A percentile compares a stretch with the other conserved stretches of the same genome.
Conservation (phyloP, 164 flowering plant genomes). For the Vitis cinerea region DNA sequence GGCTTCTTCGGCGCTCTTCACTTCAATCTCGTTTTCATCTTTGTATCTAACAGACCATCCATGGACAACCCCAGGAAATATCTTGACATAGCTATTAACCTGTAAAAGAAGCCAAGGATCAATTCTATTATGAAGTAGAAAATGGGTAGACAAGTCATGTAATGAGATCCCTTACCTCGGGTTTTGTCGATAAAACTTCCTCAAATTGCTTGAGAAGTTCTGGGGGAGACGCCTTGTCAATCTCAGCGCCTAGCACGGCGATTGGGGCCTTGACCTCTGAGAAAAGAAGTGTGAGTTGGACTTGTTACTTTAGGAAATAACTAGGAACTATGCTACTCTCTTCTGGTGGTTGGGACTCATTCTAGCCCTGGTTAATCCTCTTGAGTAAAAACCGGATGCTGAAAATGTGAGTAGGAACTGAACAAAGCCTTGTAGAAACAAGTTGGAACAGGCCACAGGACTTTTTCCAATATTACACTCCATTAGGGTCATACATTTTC, state of each 20-base stretch:
- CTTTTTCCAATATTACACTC: no score
- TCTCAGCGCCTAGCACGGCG: constrained; percentile 30
- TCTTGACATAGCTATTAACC: constrained; percentile 33
- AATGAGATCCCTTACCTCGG: constrained; percentile 20
- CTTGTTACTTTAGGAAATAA: no score
- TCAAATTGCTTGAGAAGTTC: constrained; percentile 34
- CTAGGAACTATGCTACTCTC: no score
- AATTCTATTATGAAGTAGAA: no score
- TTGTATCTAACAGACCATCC: constrained; percentile 44
- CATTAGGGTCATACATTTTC: no score
- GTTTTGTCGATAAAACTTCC: constrained; percentile 8
- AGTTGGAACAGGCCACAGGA: no score
- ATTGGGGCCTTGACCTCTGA: constrained; percentile 23
- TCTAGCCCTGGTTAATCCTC: no score
- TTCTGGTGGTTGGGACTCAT: no score
- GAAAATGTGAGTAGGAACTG: no score
- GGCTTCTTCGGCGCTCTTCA: constrained; percentile 35
- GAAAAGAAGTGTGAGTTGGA: not conserved
- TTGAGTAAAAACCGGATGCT: no score
- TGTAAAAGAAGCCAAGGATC: not conserved
- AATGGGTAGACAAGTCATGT: no score
- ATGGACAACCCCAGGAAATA: constrained; percentile 32
- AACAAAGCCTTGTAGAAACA: no score
- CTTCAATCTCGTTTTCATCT: constrained; percentile 26
- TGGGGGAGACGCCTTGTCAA: constrained; percentile 26